A percentile compares a stretch with the other conserved stretches of the same genome.
phyloP scores from a whole-genome alignment of 257 asterid genomes.

The Solanum microdontum region DNA sequence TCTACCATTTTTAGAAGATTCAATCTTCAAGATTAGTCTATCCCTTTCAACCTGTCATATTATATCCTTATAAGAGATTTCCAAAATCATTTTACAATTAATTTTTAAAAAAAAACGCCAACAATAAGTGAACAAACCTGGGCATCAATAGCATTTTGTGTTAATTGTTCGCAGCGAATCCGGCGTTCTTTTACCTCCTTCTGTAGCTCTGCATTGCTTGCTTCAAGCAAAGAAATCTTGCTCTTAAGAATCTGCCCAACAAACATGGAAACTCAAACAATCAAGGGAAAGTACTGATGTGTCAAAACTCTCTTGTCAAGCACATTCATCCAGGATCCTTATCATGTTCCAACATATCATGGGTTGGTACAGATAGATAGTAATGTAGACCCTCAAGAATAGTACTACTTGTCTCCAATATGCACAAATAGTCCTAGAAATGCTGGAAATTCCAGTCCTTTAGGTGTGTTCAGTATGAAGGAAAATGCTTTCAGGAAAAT shows the following conservation, averaged over 20 bases:
- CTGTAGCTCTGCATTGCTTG: conserved; percentile 63
- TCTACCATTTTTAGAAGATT: conserved; percentile 53
- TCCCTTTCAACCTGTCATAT: conserved; percentile 74
- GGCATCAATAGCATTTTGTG: conserved; percentile 71
- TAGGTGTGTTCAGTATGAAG: background rate
- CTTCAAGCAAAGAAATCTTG: conserved; percentile 82
- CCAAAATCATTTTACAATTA: background rate
- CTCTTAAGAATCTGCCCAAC: conserved; percentile 63
- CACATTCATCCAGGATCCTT: background rate
- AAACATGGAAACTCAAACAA: background rate
- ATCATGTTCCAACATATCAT: background rate
- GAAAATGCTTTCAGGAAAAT: background rate
- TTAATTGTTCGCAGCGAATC: conserved; percentile 44
- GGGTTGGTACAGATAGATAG: background rate
- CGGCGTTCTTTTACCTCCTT: conserved; percentile 61
- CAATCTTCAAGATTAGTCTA: conserved; percentile 54
- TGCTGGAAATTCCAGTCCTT: background rate
- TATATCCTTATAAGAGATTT: background rate
- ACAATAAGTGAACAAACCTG: conserved; percentile 43
- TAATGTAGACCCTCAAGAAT: background rate
- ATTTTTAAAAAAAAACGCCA: background rate
- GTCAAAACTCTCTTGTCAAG: background rate
- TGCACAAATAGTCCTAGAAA: background rate
- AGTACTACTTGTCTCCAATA: background rate
- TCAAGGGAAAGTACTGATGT: background rate